phyloP scores from a whole-genome alignment of 208 protist genomes.

The Phytomonas sp. region DNA sequence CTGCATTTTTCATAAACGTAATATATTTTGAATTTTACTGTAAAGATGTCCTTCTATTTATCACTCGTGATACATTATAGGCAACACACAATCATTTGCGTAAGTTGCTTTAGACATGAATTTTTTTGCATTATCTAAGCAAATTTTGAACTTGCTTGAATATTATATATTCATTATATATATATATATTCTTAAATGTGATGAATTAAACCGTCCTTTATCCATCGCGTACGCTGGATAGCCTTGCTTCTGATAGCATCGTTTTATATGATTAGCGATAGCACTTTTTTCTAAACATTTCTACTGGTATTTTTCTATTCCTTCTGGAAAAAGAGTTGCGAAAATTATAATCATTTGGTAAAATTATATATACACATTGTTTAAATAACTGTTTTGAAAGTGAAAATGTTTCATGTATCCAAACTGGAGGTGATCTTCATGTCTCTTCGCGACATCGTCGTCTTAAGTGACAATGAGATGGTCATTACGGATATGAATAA shows the following conservation, averaged over 20 bases:
- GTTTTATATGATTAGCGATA: neutral
- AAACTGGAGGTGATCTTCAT: slow-evolving; percentile 85
- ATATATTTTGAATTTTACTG: slow-evolving; percentile 1
- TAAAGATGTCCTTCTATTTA: no score
- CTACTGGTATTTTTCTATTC: neutral
- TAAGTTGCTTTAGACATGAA: no score
- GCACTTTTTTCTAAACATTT: neutral
- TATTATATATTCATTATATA: neutral
- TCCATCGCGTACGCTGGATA: neutral
- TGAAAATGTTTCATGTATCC: slow-evolving; percentile 56
- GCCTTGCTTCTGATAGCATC: neutral
- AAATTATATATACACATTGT: neutral
- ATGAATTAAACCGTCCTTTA: neutral
- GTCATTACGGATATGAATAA: slow-evolving; percentile 84
- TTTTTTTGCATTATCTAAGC: neutral
- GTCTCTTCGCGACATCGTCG: slow-evolving; percentile 82
- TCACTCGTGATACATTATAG: no score
- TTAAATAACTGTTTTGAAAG: neutral
- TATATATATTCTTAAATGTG: neutral
- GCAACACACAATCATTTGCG: no score
- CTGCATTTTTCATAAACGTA: neutral
- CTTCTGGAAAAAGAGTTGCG: neutral
- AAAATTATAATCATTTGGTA: neutral
- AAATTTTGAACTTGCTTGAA: neutral
- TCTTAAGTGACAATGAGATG: slow-evolving; percentile 85